A percentile compares a stretch with the other conserved stretches of the same genome.
Conservation (phyloP, 176 grass and related monocot genomes). For the Carex scoparia region DNA sequence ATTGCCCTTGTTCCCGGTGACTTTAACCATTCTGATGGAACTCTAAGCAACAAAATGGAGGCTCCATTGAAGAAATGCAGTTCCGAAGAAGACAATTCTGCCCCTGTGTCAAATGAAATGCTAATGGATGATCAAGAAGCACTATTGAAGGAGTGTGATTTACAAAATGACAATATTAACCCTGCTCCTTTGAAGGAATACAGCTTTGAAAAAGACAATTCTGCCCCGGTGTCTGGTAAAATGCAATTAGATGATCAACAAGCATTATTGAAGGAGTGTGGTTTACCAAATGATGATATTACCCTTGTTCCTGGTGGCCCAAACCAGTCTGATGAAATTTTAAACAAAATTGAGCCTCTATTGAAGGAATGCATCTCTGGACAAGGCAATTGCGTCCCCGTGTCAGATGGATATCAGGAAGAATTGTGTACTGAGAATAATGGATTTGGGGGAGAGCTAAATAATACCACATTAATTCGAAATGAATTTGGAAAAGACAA, state of each 20-base stretch:
- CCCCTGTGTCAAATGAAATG: not conserved
- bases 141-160: not conserved
- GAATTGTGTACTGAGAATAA: not conserved
- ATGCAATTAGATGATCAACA: not conserved
- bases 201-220: not conserved
- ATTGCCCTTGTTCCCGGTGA: not conserved
- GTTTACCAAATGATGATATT: not conserved
- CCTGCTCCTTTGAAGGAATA: not conserved
- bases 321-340: not conserved
- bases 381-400: not conserved
- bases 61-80: not conserved
- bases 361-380: not conserved
- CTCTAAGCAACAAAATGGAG: not conserved
- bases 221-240: not conserved
- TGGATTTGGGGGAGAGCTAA: not conserved
- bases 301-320: not conserved
- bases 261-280: not conserved
- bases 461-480: not conserved
- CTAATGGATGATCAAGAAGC: conserved; percentile 2
- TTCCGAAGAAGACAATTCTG: not conserved
- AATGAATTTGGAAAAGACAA: not conserved
- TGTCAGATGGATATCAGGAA: not conserved
- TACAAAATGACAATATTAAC: not conserved
- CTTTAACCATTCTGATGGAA: not conserved
- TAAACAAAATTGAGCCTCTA: not conserved